These are phyloP conservation scores for Phytophthora syringae DNA, from an alignment of 352 stramenopile species.

Conservation along the genomic window DNA sequence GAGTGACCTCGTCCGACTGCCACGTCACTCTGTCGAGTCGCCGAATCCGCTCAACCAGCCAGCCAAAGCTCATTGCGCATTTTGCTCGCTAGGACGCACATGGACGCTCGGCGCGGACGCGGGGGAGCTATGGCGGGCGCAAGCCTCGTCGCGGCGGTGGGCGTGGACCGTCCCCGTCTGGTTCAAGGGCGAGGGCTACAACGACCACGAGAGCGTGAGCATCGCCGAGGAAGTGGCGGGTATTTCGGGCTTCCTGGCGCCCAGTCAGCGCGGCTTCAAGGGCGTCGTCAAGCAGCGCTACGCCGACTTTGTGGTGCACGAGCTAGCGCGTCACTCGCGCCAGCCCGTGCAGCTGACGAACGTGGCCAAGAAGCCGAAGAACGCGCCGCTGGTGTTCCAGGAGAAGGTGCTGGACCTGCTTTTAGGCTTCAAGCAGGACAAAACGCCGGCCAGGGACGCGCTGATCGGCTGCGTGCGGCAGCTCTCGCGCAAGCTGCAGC, in stretches of 20 bases:
- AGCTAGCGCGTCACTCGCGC: conserved; percentile 42
- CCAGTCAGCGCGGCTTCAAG: conserved; percentile 52
- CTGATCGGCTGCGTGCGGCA: conserved; percentile 23
- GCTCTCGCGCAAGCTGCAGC: conserved; percentile 39
- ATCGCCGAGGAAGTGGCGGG: conserved; percentile 70
- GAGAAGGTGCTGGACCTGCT: conserved; percentile 46
- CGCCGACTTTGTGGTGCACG: conserved; percentile 88
- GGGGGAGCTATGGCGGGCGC: conserved; percentile 6
- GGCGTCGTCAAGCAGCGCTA: conserved; percentile 85
- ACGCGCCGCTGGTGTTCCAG: conserved; percentile 38
- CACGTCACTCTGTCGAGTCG: conserved; percentile 14
- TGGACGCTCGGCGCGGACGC: conserved; percentile 35
- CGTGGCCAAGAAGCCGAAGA: conserved; percentile 51
- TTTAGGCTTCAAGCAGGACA: conserved; percentile 5
- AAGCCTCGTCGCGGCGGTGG: conserved; percentile 23
- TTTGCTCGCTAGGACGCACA: no score
- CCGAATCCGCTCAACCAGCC: not conserved
- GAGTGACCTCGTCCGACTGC: conserved; percentile 8
- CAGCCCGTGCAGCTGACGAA: conserved; percentile 44
- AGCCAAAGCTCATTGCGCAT: no score
- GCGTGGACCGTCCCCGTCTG: conserved; percentile 27
- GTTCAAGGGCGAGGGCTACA: conserved; percentile 74
- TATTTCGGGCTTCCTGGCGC: conserved; percentile 58
- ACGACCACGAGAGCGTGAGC: conserved; percentile 63
- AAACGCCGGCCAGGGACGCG: not conserved